A percentile compares a stretch with the other conserved stretches of the same genome.
Conservation (phyloP, 768 basidiomycete genomes). For the Termitomyces bulborhizus region DNA sequence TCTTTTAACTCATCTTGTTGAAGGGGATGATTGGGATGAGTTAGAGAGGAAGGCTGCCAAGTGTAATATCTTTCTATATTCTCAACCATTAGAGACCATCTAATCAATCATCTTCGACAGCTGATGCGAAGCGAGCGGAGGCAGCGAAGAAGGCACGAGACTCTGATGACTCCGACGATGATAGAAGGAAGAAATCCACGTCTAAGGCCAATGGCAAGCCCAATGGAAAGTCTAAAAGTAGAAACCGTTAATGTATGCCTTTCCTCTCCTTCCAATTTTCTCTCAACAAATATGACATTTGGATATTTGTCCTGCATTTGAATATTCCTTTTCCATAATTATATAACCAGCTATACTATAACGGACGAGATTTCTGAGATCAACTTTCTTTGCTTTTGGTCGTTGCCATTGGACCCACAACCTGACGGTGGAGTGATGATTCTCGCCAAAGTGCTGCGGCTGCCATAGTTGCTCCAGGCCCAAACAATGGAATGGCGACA, state of each 20-base stretch:
- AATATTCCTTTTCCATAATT: not conserved
- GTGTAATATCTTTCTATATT: slow-evolving; percentile 36
- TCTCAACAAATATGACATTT: not conserved
- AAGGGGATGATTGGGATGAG: slow-evolving; percentile 95
- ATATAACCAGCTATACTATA: not conserved
- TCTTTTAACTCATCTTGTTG: not conserved
- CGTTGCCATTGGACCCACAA: not conserved
- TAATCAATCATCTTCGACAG: slow-evolving; percentile 24
- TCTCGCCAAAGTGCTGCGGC: slow-evolving; percentile 48
- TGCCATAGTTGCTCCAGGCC: slow-evolving; percentile 46
- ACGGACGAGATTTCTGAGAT: not conserved
- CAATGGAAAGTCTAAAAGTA: slow-evolving; percentile 14
- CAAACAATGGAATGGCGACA: slow-evolving; percentile 33
- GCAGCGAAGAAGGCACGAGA: slow-evolving; percentile 32
- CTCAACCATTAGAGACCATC: slow-evolving; percentile 8
- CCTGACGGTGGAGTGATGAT: slow-evolving; percentile 11
- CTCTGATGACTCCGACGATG: slow-evolving; percentile 50
- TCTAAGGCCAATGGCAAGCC: slow-evolving; percentile 28
- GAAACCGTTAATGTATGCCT: not conserved
- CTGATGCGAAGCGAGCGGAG: slow-evolving; percentile 45
- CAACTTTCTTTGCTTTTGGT: slow-evolving; percentile 2
- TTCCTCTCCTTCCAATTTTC: no score
- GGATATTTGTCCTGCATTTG: not conserved
- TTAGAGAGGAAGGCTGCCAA: slow-evolving; percentile 88
- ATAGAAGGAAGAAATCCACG: slow-evolving; percentile 40